phyloP scores from a whole-genome alignment of 805 yeast genomes.

The Candida sanyiensis region DNA sequence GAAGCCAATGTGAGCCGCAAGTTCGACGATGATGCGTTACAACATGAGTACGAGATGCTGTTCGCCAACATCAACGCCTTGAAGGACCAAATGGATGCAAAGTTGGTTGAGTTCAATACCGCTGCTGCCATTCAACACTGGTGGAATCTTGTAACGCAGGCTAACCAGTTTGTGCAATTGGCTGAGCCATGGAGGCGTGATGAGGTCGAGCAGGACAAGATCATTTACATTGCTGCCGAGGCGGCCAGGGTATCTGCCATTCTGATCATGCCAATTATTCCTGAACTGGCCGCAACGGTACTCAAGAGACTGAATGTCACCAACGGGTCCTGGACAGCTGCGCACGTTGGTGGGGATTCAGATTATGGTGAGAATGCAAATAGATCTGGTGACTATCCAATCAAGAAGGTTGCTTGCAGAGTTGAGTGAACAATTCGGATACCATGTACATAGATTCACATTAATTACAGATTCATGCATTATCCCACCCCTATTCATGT shows the following conservation, averaged over 20 bases:
- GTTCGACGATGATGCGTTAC: conserved; percentile 10
- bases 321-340: conserved; percentile 38
- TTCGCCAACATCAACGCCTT: conserved; percentile 31
- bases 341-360: conserved; percentile 51
- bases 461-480: too few relatives aligned
- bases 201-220: conserved; percentile 39
- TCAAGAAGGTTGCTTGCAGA: conserved; percentile 29
- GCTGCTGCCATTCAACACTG: conserved; percentile 50
- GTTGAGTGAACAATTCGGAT: background rate
- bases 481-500: too few relatives aligned
- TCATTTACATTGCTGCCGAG: conserved; percentile 65
- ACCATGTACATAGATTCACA: background rate
- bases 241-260: conserved; percentile 62
- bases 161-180: conserved; percentile 63
- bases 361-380: conserved; percentile 57
- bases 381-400: conserved; percentile 44
- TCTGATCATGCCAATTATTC: conserved; percentile 67
- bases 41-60: conserved; percentile 22
- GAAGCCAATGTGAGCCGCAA: conserved; percentile 2
- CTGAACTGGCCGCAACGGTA: conserved; percentile 49
- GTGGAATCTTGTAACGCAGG: conserved; percentile 53
- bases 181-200: conserved; percentile 69
- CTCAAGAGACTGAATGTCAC: conserved; percentile 61
- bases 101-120: conserved; percentile 44
- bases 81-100: conserved; percentile 34